phyloP scores from a whole-genome alignment of 2,329 filamentous ascomycete genomes.

The Fusarium hostae region DNA sequence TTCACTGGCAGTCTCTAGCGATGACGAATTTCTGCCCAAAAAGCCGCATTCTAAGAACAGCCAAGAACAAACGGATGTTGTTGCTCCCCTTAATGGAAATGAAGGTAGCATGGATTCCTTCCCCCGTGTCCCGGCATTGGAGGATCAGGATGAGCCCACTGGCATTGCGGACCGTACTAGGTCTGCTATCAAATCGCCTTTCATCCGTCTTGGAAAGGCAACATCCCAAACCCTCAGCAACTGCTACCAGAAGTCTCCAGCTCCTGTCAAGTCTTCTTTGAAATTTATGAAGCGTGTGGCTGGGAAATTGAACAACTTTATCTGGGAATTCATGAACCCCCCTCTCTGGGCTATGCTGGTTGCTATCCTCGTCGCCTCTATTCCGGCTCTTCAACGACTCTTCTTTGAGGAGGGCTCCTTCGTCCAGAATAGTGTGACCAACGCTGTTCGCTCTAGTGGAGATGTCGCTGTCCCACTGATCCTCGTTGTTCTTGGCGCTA shows the following conservation, averaged over 20 bases:
- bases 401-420: slow-evolving; percentile 94
- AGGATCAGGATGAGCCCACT: slow-evolving; percentile 52
- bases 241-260: slow-evolving; percentile 54
- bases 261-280: slow-evolving; percentile 53
- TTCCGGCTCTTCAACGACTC: slow-evolving; percentile 81
- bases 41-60: slow-evolving; percentile 45
- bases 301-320: slow-evolving; percentile 67
- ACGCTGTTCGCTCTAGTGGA: slow-evolving; percentile 84
- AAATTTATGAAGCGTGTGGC: slow-evolving; percentile 48
- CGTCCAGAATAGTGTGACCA: slow-evolving; percentile 90
- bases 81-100: slow-evolving; percentile 45
- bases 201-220: slow-evolving; percentile 36
- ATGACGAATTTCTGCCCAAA: slow-evolving; percentile 54
- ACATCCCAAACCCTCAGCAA: slow-evolving; percentile 39
- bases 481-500: slow-evolving; percentile 92
- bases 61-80: slow-evolving; percentile 41
- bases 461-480: slow-evolving; percentile 95
- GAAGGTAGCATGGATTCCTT: slow-evolving; percentile 71
- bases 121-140: slow-evolving; percentile 61
- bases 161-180: slow-evolving; percentile 55
- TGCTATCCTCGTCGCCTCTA: slow-evolving; percentile 89
- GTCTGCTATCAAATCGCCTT: slow-evolving; percentile 47
- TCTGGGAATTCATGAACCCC: slow-evolving; percentile 98
- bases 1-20: slow-evolving; percentile 61
- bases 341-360: slow-evolving; percentile 96